Conservation (phyloP, 2,329 filamentous ascomycete genomes). For the Botrytis fragariae region DNA sequence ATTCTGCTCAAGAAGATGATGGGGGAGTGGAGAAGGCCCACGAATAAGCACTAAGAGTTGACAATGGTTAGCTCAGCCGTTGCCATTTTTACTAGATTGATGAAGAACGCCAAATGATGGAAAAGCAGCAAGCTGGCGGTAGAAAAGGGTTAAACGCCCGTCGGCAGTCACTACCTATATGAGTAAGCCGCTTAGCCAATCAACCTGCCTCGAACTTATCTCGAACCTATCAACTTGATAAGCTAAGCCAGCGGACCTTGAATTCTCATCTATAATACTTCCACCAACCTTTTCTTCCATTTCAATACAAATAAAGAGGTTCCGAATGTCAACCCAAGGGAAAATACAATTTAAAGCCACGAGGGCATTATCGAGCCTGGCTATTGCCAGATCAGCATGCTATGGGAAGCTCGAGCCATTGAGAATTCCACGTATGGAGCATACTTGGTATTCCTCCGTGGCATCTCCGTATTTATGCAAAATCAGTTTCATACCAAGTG, state of each 20-base stretch:
- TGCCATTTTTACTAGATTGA: not conserved
- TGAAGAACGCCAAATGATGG: not conserved
- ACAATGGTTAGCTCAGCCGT: not conserved
- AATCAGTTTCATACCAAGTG: slow-evolving; percentile 1
- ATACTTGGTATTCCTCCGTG: not conserved
- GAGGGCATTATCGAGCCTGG: not conserved
- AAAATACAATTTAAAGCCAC: not conserved
- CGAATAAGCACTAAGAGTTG: not conserved
- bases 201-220: not conserved
- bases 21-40: slow-evolving; percentile 10
- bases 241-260: not conserved
- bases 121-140: slow-evolving; percentile 2
- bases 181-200: not conserved
- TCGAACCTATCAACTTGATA: not conserved
- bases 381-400: slow-evolving; percentile 8
- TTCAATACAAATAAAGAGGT: not conserved
- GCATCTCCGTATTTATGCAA: slow-evolving; percentile 11
- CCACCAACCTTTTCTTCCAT: not conserved
- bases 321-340: not conserved
- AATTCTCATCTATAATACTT: not conserved
- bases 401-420: not conserved
- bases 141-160: slow-evolving; percentile 4
- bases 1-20: not conserved
- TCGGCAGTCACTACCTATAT: slow-evolving; percentile 1
- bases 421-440: not conserved